Conservation (phyloP, 495 filamentous ascomycete genomes). For the Neurospora sp. region DNA sequence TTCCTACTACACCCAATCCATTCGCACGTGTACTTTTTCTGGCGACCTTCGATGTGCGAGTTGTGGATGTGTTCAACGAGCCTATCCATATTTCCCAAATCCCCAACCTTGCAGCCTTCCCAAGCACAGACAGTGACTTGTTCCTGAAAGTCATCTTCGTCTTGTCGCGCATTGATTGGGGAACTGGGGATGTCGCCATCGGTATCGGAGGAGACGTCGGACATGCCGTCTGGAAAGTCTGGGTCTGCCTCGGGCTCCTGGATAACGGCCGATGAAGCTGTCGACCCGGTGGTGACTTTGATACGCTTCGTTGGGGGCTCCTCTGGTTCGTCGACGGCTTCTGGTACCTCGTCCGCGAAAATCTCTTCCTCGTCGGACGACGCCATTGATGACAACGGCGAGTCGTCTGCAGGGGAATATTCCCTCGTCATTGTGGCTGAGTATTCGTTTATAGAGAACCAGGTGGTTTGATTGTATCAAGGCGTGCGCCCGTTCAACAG, state of each 20-base stretch:
- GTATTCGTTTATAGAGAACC: background rate
- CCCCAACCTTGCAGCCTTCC: conserved; percentile 73
- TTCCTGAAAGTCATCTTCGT: conserved; percentile 77
- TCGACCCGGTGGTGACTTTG: conserved; percentile 34
- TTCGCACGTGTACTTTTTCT: conserved; percentile 75
- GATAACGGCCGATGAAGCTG: conserved; percentile 35
- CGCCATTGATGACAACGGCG: conserved; percentile 32
- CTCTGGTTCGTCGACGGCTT: conserved; percentile 20
- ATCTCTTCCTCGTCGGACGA: conserved; percentile 39
- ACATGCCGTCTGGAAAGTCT: conserved; percentile 31
- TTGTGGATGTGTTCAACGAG: conserved; percentile 89
- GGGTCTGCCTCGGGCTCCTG: conserved; percentile 30
- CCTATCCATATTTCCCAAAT: conserved; percentile 86
- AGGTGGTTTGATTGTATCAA: background rate
- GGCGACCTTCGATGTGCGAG: conserved; percentile 74
- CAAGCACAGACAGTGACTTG: conserved; percentile 85
- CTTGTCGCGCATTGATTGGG: conserved; percentile 49
- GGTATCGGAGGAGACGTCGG: conserved; percentile 76
- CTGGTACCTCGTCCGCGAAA: conserved; percentile 32
- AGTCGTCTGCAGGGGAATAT: conserved; percentile 25
- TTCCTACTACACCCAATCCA: conserved; percentile 85
- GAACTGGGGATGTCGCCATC: conserved; percentile 73
- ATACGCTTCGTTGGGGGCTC: conserved; percentile 42
- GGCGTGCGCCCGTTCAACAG: background rate
- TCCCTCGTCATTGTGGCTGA: conserved; percentile 17